These are phyloP conservation scores for Penicillium brasilianum DNA, from an alignment of 2,329 filamentous ascomycete species.

Conservation along the genomic window DNA sequence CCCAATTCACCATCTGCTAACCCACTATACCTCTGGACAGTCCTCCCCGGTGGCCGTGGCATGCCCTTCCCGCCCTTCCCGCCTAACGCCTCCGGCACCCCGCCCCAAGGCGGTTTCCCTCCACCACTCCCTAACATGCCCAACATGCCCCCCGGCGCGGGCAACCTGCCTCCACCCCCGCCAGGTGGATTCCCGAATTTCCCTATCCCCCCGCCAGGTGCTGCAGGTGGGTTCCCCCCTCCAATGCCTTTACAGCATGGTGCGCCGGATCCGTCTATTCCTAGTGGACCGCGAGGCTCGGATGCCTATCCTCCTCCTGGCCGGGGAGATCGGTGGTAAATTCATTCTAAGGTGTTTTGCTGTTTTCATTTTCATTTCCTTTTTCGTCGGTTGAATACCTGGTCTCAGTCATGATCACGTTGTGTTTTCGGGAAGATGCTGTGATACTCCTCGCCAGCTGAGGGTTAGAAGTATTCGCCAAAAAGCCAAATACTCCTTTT, in stretches of 20 bases:
- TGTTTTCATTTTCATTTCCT: conserved; percentile 11
- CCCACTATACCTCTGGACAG: conserved; percentile 37
- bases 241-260: conserved; percentile 39
- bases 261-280: conserved; percentile 31
- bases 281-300: conserved; percentile 35
- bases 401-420: conserved; percentile 17
- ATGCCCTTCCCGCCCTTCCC: conserved; percentile 57
- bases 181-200: conserved; percentile 43
- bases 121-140: conserved; percentile 29
- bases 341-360: conserved; percentile 13
- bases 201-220: conserved; percentile 33
- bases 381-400: conserved; percentile 2
- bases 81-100: conserved; percentile 38
- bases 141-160: conserved; percentile 48
- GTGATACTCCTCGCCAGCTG: conserved; percentile 4
- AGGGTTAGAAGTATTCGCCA: background rate
- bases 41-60: conserved; percentile 62
- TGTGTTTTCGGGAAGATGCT: conserved; percentile 3
- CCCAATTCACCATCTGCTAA: conserved; percentile 16
- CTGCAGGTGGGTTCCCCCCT: conserved; percentile 47
- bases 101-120: conserved; percentile 7
- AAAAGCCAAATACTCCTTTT: conserved; percentile 2
- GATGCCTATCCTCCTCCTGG: conserved; percentile 38
- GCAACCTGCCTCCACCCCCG: conserved; percentile 52
- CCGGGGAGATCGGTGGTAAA: conserved; percentile 38